phyloP scores from a whole-genome alignment of 345 rosid genomes.

The Eucalyptus marginata region DNA sequence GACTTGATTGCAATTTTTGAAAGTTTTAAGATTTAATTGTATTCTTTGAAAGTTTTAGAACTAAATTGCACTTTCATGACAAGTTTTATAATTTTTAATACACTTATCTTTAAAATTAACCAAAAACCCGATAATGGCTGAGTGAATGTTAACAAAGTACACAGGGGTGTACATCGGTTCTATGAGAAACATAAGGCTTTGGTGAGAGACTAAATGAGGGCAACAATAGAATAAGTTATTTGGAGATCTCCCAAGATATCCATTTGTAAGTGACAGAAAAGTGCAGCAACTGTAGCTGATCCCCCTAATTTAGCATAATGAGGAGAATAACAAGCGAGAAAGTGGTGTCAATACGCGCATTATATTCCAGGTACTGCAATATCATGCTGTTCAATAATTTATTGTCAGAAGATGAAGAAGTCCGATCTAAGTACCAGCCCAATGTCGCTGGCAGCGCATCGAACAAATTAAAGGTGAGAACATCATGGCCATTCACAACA shows the following conservation, averaged over 20 bases:
- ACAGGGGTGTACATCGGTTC: background rate
- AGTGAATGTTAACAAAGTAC: background rate
- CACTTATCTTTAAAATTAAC: background rate
- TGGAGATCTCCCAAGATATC: background rate
- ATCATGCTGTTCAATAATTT: background rate
- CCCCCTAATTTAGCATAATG: background rate
- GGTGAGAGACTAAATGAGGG: background rate
- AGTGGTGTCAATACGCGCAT: background rate
- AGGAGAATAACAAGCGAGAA: background rate
- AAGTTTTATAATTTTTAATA: too few species aligned
- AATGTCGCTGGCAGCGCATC: background rate
- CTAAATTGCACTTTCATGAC: rapidly evolving
- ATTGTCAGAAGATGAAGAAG: background rate
- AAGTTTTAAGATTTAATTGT: too few species aligned
- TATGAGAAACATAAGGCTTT: background rate
- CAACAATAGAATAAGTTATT: background rate
- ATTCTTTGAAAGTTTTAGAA: too few species aligned
- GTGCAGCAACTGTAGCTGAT: background rate
- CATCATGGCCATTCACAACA: background rate
- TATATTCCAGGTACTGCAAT: background rate
- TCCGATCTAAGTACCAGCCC: background rate
- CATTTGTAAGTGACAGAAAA: background rate
- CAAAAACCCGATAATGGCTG: background rate
- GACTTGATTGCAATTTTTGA: too few species aligned
- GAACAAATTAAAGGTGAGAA: background rate